Evolutionary conservation across 345 rosid genomes (phyloP).

Genomic region (Viola odorata): DNA sequence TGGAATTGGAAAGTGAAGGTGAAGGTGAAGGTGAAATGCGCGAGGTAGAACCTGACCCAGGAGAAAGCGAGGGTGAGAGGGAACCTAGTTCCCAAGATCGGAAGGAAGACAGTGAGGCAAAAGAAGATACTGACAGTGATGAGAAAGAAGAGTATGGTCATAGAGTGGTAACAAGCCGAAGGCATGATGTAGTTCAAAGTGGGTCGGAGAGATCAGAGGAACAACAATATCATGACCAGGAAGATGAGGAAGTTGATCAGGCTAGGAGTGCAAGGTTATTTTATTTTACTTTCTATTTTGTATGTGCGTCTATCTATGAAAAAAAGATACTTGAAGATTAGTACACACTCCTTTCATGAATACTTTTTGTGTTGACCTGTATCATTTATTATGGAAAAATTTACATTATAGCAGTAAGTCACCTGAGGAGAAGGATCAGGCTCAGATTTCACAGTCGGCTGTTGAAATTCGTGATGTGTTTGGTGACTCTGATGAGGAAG

Average conservation of each 20-base stretch:
- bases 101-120: conserved; percentile 66
- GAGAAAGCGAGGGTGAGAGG: conserved; percentile 92
- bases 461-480: conserved; percentile 96
- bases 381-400: conserved; percentile 5
- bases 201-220: conserved; percentile 85
- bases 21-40: conserved; percentile 54
- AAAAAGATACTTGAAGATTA: neutral
- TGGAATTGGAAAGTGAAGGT: conserved; percentile 66
- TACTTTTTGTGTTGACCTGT: conserved; percentile 16
- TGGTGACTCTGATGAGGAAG: conserved; percentile 98
- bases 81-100: conserved; percentile 73
- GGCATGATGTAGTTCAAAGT: conserved; percentile 66
- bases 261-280: conserved; percentile 60
- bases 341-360: conserved; percentile 2
- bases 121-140: conserved; percentile 64
- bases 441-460: conserved; percentile 49
- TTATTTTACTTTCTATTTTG: neutral
- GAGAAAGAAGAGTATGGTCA: conserved; percentile 63
- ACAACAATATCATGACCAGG: conserved; percentile 57
- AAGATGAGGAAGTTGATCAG: conserved; percentile 89
- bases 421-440: conserved; percentile 62
- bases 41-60: conserved; percentile 66
- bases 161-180: conserved; percentile 53
- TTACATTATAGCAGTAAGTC: conserved; percentile 42
- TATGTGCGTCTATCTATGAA: neutral